Base-by-base conservation (phyloP, 1,284 basidiomycete genomes). In the Xerocomus amazonicus region DNA sequence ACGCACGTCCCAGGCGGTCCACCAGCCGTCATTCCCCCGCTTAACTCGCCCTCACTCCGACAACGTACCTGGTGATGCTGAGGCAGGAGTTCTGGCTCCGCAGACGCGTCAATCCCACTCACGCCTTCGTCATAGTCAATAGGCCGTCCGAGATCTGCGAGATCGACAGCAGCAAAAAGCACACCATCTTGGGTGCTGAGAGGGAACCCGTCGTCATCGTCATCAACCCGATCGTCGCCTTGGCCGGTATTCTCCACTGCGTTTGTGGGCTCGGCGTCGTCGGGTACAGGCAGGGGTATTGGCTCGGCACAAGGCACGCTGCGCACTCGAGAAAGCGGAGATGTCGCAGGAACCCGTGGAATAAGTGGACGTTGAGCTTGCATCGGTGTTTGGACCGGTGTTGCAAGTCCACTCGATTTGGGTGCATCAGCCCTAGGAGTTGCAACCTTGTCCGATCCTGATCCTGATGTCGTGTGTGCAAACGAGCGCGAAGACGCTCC, bases 161-260 rank as follows among this genome's bases (percentile, higher is more conserved):
- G 69, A 54, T 85, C 82, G 19, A 84, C 70, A 9, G 72, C 67
- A 23, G 81, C 81, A 34, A 82, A 69, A 53, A 85, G 76, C 5
- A 73, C 80, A 48, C 80, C 84, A 45, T 87, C 85, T 33, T 87
- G 81, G 0, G 80, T 83, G 41, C 70, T 68, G 56, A 84, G 76
- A 14, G 71, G 72, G 57, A 76, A 84, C 0, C 71, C 73, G 16
- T 67, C 61, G 3, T 60, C 67, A 3, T 67, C 60, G 3, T 63
- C 68, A 0, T 36, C 48, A 0, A 41, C 26, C 13, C 69, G 27
- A 8, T 14, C 33, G 4, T 10, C 19, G 3, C 12, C 17, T 12
- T 33, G 27, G 16, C 5, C 14, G 3, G 5, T 63, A 3, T 61
- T 53, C 4, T 63, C 34, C 7, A 10, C 23, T 42, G 10, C 4